phyloP scores from a whole-genome alignment of 139 green algal species.

The Haematococcus sp. region DNA sequence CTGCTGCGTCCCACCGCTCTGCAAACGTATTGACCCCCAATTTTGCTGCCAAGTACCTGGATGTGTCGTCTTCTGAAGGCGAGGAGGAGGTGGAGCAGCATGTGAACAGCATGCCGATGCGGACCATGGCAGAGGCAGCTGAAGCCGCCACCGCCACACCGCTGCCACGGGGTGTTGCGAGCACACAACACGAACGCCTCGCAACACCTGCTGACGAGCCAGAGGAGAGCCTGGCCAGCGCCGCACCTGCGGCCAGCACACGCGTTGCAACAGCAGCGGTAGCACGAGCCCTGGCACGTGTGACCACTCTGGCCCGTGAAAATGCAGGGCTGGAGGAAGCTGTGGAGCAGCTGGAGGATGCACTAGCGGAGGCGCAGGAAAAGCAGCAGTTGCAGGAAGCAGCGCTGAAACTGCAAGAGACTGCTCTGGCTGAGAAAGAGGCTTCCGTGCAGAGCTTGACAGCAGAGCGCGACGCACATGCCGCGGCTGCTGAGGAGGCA shows the following conservation, averaged over 20 bases:
- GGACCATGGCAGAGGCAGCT: background rate
- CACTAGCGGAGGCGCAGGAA: background rate
- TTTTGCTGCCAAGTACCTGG: constrained; percentile 9
- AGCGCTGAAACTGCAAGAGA: background rate
- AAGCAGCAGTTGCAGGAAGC: background rate
- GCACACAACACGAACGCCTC: too few species aligned
- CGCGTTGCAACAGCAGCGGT: too few species aligned
- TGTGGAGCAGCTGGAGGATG: too few species aligned
- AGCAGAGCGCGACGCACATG: too few species aligned
- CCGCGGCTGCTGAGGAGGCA: background rate
- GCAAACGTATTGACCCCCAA: background rate
- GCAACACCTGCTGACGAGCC: background rate
- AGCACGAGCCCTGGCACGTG: too few species aligned
- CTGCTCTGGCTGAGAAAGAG: too few species aligned
- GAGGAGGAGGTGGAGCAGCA: constrained; percentile 1
- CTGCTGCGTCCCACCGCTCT: background rate
- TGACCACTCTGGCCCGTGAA: too few species aligned
- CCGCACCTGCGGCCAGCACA: too few species aligned
- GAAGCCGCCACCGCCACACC: background rate
- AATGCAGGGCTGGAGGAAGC: too few species aligned
- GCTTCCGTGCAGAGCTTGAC: too few species aligned
- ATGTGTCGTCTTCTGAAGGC: background rate
- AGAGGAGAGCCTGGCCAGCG: too few species aligned
- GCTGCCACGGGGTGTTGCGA: background rate
- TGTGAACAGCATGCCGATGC: background rate